A percentile compares a stretch with the other conserved stretches of the same genome.
Evolutionary conservation across 2,329 filamentous ascomycete species (phyloP).

Genomic region (Alternaria alternata): DNA sequence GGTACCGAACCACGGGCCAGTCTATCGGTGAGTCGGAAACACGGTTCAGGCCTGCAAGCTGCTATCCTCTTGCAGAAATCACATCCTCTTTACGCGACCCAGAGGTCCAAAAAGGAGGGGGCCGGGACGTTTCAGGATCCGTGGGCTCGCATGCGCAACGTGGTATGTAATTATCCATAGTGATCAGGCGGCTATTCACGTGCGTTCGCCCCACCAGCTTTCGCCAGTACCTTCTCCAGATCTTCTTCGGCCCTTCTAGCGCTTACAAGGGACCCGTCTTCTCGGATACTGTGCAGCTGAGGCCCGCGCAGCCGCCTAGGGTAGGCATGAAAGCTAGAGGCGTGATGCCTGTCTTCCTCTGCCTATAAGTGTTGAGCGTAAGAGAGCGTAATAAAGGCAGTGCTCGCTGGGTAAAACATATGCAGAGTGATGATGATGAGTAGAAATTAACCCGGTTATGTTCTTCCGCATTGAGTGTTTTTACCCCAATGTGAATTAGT

Average conservation of each 20-base stretch:
- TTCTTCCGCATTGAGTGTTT: not conserved
- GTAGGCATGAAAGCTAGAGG: conserved; percentile 13
- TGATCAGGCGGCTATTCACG: conserved; percentile 15
- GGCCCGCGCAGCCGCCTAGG: conserved; percentile 14
- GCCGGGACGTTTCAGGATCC: conserved; percentile 12
- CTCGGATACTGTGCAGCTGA: conserved; percentile 24
- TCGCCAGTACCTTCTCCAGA: conserved; percentile 22
- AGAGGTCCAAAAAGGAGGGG: conserved; percentile 3
- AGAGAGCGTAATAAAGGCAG: not conserved
- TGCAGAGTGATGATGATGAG: not conserved
- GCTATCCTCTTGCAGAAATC: conserved; percentile 3
- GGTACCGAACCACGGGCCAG: conserved; percentile 12
- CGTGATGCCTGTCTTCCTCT: conserved; percentile 8
- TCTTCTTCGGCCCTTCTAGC: conserved; percentile 31
- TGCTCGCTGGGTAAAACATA: not conserved
- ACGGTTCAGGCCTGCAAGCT: conserved; percentile 1
- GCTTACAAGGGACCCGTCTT: conserved; percentile 24
- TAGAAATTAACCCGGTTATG: conserved; percentile 7
- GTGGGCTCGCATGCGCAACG: conserved; percentile 18
- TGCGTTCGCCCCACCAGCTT: conserved; percentile 17
- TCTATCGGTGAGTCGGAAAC: conserved; percentile 9
- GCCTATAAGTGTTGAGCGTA: conserved; percentile 9
- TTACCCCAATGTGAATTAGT: conserved; percentile 10
- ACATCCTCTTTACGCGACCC: conserved; percentile 3
- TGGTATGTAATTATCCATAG: conserved; percentile 25